Evolutionary conservation across 2,329 filamentous ascomycete species (phyloP).

Genomic region (Nemania sp.): DNA sequence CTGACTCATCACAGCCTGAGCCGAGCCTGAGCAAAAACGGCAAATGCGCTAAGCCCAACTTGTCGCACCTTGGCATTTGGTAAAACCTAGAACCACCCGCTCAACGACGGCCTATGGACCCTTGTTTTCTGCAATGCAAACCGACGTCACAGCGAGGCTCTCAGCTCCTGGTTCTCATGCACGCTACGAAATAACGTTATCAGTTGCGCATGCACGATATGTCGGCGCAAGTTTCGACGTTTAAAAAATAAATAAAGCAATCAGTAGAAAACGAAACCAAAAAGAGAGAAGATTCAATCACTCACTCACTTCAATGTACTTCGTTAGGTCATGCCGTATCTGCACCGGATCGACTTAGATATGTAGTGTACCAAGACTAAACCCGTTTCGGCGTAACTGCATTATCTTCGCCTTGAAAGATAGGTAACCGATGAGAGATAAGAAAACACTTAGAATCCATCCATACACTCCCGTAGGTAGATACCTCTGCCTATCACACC

Average conservation of each 20-base stretch:
- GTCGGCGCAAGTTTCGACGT: neutral
- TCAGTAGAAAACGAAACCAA: neutral
- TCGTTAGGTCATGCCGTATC: no score
- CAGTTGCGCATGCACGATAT: conserved; percentile 3
- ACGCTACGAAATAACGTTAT: conserved; percentile 8
- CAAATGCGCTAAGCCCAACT: conserved; percentile 11
- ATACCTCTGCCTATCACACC: no score
- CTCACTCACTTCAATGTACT: neutral
- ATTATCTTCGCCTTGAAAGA: conserved; percentile 31
- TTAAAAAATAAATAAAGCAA: neutral
- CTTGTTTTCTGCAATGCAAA: neutral
- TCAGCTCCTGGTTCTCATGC: conserved; percentile 18
- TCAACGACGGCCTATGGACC: neutral
- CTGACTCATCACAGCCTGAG: conserved; percentile 1
- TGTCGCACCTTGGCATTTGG: no score
- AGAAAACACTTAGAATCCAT: conserved; percentile 13
- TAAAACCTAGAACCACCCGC: no score
- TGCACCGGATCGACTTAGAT: neutral
- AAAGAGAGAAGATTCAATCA: neutral
- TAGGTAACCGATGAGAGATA: conserved; percentile 20
- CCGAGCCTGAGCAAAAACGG: conserved; percentile 18
- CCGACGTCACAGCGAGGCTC: conserved; percentile 24
- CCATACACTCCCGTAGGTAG: no score
- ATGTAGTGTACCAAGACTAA: conserved; percentile 24
- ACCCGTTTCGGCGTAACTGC: conserved; percentile 24